Evolutionary conservation across 1,284 basidiomycete species (phyloP), one percentile per base, ranked within the genome.

Genomic region (Pisolithus thermaeus): DNA sequence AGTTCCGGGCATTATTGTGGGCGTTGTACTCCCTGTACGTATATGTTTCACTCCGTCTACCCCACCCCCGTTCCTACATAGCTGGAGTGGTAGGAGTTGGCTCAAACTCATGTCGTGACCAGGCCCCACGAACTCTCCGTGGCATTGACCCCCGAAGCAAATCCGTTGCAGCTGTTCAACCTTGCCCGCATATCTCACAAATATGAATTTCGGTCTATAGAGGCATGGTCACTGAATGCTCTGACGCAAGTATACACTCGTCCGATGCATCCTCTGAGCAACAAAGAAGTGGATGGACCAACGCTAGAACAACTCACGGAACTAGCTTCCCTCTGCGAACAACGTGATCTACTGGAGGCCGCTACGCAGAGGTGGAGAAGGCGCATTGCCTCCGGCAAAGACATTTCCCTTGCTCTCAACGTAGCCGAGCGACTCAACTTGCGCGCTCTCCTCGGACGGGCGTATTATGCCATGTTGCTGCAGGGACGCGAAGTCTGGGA

Each of bases 141-240:
- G 16, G 73, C 73, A 3, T 70, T 71, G 58, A 61, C 68, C n/a
- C 55, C 66, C 23, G 72, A 74, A 38, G 70, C 71, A 20, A 71
- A 73, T 56, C 67, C 61, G 47, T 64, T 67, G 23, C 73, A 71
- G 57, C 61, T 79, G 47, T 72, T 73, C 50, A 68, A 75, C 56
- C 73, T 80, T 51, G 71, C 75, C 18, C 74, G 74, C 9, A 76
- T 80, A 51, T 72, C 77, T 4, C 77, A 80, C 66, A 80, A 80
- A 52, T 80, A 80, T 60, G 75, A 77, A 51, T 80, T 79, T 61
- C 69, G 74, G 27, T 71, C 70, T n/a, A 72, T 76, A 49, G 76
- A 78, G 59, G 61, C 54, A 37, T 80, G 78, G 79, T 73, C 75
- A 0, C 65, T 79, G 46, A 56, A 63, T 42, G 74, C 73, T 18